Evolutionary conservation across 192 early-diverging fungal genomes (phyloP), one percentile per base, ranked within the genome.

Genomic region (Diversispora epigaea): DNA sequence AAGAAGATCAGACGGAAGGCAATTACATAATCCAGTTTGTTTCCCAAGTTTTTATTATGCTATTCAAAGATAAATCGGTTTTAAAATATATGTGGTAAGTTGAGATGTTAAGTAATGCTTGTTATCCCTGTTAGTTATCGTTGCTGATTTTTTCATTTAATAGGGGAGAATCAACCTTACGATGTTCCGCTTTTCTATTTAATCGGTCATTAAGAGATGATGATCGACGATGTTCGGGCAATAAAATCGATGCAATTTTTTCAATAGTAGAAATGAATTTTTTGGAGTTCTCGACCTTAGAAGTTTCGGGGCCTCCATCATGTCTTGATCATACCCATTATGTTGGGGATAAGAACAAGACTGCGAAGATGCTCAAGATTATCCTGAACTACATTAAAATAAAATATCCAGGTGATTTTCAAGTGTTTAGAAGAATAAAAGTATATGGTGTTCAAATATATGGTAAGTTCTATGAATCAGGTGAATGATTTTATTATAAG

Each of bases 201-300:
- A 71, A 71, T 19, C 43, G n/a, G 6, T 71, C 70, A 58, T 21
- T 71, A 60, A 71, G 6, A 71, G 70, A 71, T 58, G 55, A 71
- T 45, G 19, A 71, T 58, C 14, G 70, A 71, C n/a, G 70, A 12
- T 58, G 70, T 22, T 44, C 52, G 8, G 55, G 70, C 3, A 71
- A 71, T 60, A 71, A 71, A 44, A 58, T 71, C 9, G 56, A 71
- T 14, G 32, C 70, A 60, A 58, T 71, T 3, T 52, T 71, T 3
- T 40, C 52, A 4, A 40, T 71, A 12, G 70, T 68, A 3, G 47
- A 68, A 12, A 15, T 68, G 46, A n/a, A 32, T n/a, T n/a, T 11
- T 15, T 60, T 71, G 19, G 55, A 71, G 17, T 14, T 58, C 9
- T 71, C 70, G 25, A 60, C 56, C 40, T 55, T 71, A 41, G 70